Percentiles rank a stretch among this genome's conserved stretches.
Conservation (phyloP, 1,139 yeast species). For the Yamadazyma dendronema region DNA sequence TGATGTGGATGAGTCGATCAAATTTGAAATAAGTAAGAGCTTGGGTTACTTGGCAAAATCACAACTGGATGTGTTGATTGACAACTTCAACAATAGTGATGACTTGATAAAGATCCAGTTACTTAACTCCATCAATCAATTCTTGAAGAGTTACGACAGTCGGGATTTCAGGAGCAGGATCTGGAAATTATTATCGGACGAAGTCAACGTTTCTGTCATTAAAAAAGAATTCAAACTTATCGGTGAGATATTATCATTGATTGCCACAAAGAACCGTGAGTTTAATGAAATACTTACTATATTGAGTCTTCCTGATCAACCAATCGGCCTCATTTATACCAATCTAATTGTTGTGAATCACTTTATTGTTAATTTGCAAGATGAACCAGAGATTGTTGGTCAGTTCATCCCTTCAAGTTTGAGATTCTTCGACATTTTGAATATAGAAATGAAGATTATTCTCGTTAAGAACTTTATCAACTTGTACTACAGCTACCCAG, state of each 20-base stretch:
- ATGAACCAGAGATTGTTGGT: conserved; percentile 11
- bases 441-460: conserved; percentile 43
- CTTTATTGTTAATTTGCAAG: conserved; percentile 18
- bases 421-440: conserved; percentile 22
- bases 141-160: conserved; percentile 10
- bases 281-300: conserved; percentile 18
- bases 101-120: conserved; percentile 9
- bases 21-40: conserved; percentile 18
- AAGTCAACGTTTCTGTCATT: conserved; percentile 9
- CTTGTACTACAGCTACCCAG: conserved; percentile 55
- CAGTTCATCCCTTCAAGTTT: conserved; percentile 16
- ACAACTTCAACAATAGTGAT: conserved; percentile 10
- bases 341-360: conserved; percentile 34
- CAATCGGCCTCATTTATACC: conserved; percentile 26
- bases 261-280: conserved; percentile 18
- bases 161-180: conserved; percentile 8
- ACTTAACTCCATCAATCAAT: conserved; percentile 11
- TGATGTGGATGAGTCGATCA: conserved; percentile 16
- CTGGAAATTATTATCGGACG: conserved; percentile 10
- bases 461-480: conserved; percentile 16
- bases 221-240: conserved; percentile 26
- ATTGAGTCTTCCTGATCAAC: conserved; percentile 12
- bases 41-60: conserved; percentile 11
- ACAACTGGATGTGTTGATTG: conserved; percentile 18
- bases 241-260: conserved; percentile 32